Evolutionary conservation across 495 filamentous ascomycete genomes (phyloP), one percentile per base, ranked within the genome.

Genomic region (Penicillium odoratum): DNA sequence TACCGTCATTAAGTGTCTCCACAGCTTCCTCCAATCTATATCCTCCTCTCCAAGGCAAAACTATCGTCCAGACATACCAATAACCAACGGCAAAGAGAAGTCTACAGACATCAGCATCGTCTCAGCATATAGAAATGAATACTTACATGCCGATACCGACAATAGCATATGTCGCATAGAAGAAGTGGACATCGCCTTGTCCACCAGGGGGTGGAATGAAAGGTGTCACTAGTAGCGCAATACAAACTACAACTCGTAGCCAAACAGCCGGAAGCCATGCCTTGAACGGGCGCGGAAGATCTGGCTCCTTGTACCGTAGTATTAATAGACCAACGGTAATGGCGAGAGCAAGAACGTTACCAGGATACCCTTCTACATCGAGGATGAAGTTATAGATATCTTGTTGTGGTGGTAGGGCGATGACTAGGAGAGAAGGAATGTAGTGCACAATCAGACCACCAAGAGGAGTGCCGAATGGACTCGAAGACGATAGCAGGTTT

Each of bases 341-440:
- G 0, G 86, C 85, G 7, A 91, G 67, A 0, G 77, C 77, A 45
- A 84, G 82, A 53, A 89, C 73, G 52, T 87, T 83, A 0, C 74
- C 82, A 0, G 88, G 85, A 61, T 92, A 92, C 4, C 82, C 86
- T 61, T 89, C 86, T 3, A 90, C 85, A 38, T 89, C 85, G 9
- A 89, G 74, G 56, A 91, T 90, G 59, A 91, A 90, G 48, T 83
- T 85, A 65, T 89, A 91, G 5, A 87, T 83, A 47, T 87, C 81
- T n/a, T 78, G 74, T 43, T 83, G 79, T 3, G 86, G 84, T 0
- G 86, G 87, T 3, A 90, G 75, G 4, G 75, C 63, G 28, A 89
- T 88, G 10, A 90, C 86, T 2, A 88, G 70, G 1, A 88, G 49
- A 0, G 85, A 89, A 0, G 87, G 87, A 21, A 90, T 74, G 62